These are phyloP conservation scores for Argentina anserina DNA, from an alignment of 306 rosid species.

Conservation along the genomic window DNA sequence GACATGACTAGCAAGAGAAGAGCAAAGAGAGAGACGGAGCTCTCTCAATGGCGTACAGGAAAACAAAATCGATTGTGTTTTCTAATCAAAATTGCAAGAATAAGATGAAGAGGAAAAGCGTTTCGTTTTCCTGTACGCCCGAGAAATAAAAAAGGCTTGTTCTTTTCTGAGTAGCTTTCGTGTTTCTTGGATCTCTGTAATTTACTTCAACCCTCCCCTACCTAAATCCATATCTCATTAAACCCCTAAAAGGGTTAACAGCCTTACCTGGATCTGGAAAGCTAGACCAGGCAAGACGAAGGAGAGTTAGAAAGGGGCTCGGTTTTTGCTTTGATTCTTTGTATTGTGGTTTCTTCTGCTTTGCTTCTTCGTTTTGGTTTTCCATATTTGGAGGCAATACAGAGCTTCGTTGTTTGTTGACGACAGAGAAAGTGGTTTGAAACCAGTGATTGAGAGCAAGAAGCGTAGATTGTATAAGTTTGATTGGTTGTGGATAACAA, in stretches of 20 bases:
- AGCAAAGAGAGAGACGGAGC: neutral
- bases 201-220: neutral
- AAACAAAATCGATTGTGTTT: conserved; percentile 16
- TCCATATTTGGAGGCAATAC: conserved; percentile 25
- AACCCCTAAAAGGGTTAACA: conserved; percentile 12
- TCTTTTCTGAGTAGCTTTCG: neutral
- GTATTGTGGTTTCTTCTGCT: conserved; percentile 15
- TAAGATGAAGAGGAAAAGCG: neutral
- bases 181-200: neutral
- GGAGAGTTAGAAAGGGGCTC: neutral
- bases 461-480: conserved; percentile 21
- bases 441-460: conserved; percentile 26
- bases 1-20: conserved; percentile 24
- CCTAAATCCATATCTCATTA: conserved; percentile 30
- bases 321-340: neutral
- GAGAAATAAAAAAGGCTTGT: conserved; percentile 1
- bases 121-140: conserved; percentile 47
- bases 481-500: conserved; percentile 16
- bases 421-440: conserved; percentile 12
- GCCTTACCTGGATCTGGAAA: conserved; percentile 36
- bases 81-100: neutral
- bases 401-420: conserved; percentile 5
- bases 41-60: conserved; percentile 51
- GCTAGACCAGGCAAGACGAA: conserved; percentile 35
- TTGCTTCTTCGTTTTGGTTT: conserved; percentile 12